Evolutionary conservation across 2,329 filamentous ascomycete genomes (phyloP), one percentile per base, ranked within the genome.

Genomic region (Furcasterigmium sp.): DNA sequence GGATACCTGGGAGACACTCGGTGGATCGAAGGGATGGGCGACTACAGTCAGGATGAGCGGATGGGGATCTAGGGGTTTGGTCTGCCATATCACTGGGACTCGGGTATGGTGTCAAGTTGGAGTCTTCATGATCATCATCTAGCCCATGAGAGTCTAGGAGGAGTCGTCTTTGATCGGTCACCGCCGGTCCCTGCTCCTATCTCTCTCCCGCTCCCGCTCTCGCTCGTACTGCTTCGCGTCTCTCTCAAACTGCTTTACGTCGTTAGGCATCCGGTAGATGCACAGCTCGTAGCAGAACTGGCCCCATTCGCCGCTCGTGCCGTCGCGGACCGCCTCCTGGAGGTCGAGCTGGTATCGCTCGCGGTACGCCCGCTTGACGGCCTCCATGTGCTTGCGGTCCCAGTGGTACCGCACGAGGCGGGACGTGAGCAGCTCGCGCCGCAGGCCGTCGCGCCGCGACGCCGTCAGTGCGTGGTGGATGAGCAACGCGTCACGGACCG

Each of bases 371-470:
- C 69, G 67, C 73, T 94, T 94, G 42, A 97, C 80, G 17, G 78
- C 76, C 46, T 82, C 78, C 67, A 97, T 75, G 64, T 97, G 91
- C 50, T 77, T 67, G 5, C 85, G 78, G 57, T 97, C 91, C 93
- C 93, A 97, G 65, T 97, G 93, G 62, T 91, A 81, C 25, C 93
- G 78, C 35, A 96, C 87, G 2, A 97, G 75, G 2, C 93, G 78
- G 3, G 85, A 91, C 50, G 95, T 94, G 40, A 98, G 79, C 39
- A 96, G 70, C 61, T 96, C 91, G 37, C 87, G 85, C 23, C 91
- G 82, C 50, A 91, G 73, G 42, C 77, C 65, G 57, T 91, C 87
- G 50, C 78, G 79, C 51, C 75, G 78, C 4, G 84, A 84, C 37
- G 85, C 78, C 17, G 82, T 85, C 51, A 97, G 81, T 2, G 93